Percentiles rank a stretch among this genome's conserved stretches.
Conservation (phyloP, 2,329 filamentous ascomycete species). For the Neocatenulostroma microsporum region DNA sequence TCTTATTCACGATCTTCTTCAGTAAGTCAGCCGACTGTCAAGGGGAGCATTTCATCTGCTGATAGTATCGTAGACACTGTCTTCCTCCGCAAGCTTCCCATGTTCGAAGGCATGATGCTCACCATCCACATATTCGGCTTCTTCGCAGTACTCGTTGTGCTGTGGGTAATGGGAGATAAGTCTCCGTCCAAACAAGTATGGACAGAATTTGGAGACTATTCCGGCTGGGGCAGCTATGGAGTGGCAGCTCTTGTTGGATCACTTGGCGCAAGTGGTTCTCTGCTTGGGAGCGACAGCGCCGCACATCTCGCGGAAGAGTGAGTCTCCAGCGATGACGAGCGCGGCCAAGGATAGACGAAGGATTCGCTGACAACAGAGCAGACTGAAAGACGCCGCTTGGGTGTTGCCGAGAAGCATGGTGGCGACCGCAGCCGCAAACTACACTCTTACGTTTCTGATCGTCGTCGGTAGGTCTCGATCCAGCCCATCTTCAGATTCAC, state of each 20-base stretch:
- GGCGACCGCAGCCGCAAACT: background rate
- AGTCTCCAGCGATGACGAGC: too few relatives aligned
- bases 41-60: too few relatives aligned
- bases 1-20: conserved; percentile 30
- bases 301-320: background rate
- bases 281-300: background rate
- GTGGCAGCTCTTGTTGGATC: conserved; percentile 30
- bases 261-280: background rate
- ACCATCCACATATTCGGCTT: conserved; percentile 46
- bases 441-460: background rate
- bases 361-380: too few relatives aligned
- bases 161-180: conserved; percentile 27
- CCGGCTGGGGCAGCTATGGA: conserved; percentile 36
- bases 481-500: too few relatives aligned
- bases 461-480: too few relatives aligned
- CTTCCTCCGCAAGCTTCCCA: conserved; percentile 36
- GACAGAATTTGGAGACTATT: conserved; percentile 41
- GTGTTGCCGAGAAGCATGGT: background rate
- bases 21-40: too few relatives aligned
- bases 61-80: too few relatives aligned
- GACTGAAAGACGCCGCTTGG: background rate
- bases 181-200: background rate
- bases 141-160: conserved; percentile 43
- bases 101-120: conserved; percentile 42
- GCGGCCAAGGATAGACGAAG: too few relatives aligned